Evolutionary conservation across 768 basidiomycete genomes (phyloP).

Genomic region (Rhodotorula toruloides): DNA sequence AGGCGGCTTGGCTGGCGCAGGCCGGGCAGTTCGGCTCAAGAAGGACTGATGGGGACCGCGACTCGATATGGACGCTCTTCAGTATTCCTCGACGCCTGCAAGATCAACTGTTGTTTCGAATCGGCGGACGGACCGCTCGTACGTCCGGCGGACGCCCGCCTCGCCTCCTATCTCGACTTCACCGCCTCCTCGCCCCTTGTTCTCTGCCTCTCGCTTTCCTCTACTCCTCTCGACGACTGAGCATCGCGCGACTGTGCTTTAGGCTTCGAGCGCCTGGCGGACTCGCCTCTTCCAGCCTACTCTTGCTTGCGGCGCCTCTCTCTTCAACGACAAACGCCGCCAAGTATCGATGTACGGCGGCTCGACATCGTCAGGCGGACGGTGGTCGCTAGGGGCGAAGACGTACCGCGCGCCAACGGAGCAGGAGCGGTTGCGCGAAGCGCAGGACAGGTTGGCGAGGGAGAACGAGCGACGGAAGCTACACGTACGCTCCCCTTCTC

Average conservation of each 20-base stretch:
- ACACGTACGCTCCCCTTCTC: background rate
- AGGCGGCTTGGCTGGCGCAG: background rate
- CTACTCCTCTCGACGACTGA: no score
- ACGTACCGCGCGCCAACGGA: conserved; percentile 12
- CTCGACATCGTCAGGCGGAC: conserved; percentile 2
- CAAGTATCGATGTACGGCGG: conserved; percentile 13
- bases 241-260: no score
- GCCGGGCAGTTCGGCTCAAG: background rate
- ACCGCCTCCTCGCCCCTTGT: background rate
- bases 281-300: no score
- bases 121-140: no score
- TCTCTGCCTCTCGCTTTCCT: background rate
- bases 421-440: conserved; percentile 1
- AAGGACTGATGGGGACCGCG: background rate
- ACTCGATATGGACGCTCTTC: background rate
- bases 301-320: no score
- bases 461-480: conserved; percentile 14
- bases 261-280: no score
- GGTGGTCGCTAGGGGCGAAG: conserved; percentile 9
- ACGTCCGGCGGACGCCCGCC: no score
- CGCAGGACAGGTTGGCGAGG: background rate
- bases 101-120: no score
- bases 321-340: no score
- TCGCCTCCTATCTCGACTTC: no score
- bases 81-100: background rate